Conservation (phyloP, 2,329 filamentous ascomycete species). For the Cercospora brassicicola region DNA sequence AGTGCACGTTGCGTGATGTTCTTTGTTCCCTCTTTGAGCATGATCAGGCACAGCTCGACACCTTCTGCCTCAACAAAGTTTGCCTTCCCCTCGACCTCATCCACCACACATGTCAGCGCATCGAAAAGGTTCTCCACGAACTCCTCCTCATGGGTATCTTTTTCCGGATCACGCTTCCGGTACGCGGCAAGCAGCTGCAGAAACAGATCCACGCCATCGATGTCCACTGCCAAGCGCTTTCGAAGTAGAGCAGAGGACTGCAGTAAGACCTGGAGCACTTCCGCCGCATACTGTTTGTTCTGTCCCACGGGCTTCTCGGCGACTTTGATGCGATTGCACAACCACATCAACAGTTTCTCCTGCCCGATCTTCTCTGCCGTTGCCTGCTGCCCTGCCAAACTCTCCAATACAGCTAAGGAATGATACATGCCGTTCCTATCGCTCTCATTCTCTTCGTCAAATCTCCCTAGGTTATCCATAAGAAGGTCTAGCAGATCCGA, state of each 20-base stretch:
- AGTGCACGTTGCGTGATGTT: constrained; percentile 74
- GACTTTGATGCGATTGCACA: constrained; percentile 70
- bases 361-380: constrained; percentile 71
- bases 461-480: constrained; percentile 72
- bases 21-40: constrained; percentile 85
- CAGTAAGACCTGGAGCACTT: constrained; percentile 84
- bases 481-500: constrained; percentile 73
- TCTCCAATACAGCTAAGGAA: constrained; percentile 78
- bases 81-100: constrained; percentile 70
- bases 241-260: constrained; percentile 71
- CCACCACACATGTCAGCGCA: constrained; percentile 74
- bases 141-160: constrained; percentile 86
- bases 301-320: constrained; percentile 71
- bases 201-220: constrained; percentile 72
- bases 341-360: constrained; percentile 73
- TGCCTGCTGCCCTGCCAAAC: constrained; percentile 69
- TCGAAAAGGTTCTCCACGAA: constrained; percentile 95
- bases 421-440: constrained; percentile 87
- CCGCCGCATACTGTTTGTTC: constrained; percentile 93
- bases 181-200: constrained; percentile 84
- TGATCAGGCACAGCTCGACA: constrained; percentile 84
- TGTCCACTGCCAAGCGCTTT: constrained; percentile 54
- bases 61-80: constrained; percentile 90
- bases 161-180: constrained; percentile 79
- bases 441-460: constrained; percentile 70